These are phyloP conservation scores for Chalciporus chontae DNA, from an alignment of 768 basidiomycete species.

Conservation along the genomic window DNA sequence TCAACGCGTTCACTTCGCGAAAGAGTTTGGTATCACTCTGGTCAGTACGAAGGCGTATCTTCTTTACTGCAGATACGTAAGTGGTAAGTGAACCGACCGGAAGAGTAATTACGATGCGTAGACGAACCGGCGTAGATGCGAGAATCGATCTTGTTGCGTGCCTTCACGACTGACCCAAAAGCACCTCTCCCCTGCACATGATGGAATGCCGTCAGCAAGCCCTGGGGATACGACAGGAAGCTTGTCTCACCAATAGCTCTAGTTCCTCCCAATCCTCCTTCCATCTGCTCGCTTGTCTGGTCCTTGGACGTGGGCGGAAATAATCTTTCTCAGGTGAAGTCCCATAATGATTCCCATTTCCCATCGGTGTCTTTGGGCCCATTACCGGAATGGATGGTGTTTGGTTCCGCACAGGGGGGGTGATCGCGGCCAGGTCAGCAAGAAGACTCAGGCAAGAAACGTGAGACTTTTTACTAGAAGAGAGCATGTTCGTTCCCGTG, in stretches of 20 bases:
- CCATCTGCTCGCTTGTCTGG: conserved; percentile 72
- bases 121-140: conserved; percentile 75
- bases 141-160: conserved; percentile 81
- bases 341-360: conserved; percentile 30
- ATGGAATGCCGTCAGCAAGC: neutral
- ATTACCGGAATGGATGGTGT: conserved; percentile 20
- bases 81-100: neutral
- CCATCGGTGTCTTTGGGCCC: conserved; percentile 48
- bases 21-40: conserved; percentile 87
- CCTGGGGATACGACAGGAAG: neutral
- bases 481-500: conserved; percentile 58
- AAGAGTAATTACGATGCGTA: neutral
- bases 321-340: conserved; percentile 70
- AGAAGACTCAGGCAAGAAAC: conserved; percentile 57
- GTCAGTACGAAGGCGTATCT: conserved; percentile 72
- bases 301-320: conserved; percentile 38
- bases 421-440: conserved; percentile 49
- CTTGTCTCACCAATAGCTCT: conserved; percentile 60
- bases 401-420: conserved; percentile 14
- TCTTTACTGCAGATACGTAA: conserved; percentile 60
- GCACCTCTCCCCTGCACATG: conserved; percentile 72
- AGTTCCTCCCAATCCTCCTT: conserved; percentile 94
- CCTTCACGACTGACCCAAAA: conserved; percentile 94
- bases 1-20: conserved; percentile 88
- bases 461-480: conserved; percentile 51